Conservation (phyloP, 306 rosid genomes). For the Morella rubra region DNA sequence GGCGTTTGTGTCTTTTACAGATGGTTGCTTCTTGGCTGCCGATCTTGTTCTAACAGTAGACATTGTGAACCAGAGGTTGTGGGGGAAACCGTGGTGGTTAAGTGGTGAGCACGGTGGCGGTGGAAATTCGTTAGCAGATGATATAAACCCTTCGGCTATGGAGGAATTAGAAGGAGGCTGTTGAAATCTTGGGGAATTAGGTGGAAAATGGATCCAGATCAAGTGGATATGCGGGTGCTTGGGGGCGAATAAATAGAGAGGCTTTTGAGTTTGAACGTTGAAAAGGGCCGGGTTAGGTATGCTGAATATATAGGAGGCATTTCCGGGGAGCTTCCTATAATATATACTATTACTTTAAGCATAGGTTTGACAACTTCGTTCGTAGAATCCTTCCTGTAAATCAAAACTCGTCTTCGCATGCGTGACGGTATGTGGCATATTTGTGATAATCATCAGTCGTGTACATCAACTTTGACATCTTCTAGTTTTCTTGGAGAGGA, state of each 20-base stretch:
- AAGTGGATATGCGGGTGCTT: not conserved
- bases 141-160: too few relatives aligned
- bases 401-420: not conserved
- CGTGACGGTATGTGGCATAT: slow-evolving; percentile 5
- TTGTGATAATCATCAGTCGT: not conserved
- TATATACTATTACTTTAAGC: not conserved
- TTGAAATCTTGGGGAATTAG: too few relatives aligned
- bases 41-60: slow-evolving; percentile 34
- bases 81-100: too few relatives aligned
- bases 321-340: slow-evolving; percentile 29
- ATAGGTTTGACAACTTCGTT: slow-evolving; percentile 13
- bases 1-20: not conserved
- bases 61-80: not conserved
- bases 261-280: not conserved
- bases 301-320: not conserved
- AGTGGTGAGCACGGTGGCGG: too few relatives aligned
- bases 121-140: too few relatives aligned
- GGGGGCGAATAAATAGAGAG: not conserved
- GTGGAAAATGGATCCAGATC: not conserved
- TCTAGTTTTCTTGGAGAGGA: not conserved
- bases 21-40: slow-evolving; percentile 5
- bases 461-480: slow-evolving; percentile 5
- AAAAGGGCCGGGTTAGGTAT: not conserved
- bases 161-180: too few relatives aligned
- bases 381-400: too few relatives aligned